A percentile compares a stretch with the other conserved stretches of the same genome.
These are phyloP conservation scores for Metschnikowia gelsemii DNA, from an alignment of 805 yeast genomes.

Conservation along the genomic window DNA sequence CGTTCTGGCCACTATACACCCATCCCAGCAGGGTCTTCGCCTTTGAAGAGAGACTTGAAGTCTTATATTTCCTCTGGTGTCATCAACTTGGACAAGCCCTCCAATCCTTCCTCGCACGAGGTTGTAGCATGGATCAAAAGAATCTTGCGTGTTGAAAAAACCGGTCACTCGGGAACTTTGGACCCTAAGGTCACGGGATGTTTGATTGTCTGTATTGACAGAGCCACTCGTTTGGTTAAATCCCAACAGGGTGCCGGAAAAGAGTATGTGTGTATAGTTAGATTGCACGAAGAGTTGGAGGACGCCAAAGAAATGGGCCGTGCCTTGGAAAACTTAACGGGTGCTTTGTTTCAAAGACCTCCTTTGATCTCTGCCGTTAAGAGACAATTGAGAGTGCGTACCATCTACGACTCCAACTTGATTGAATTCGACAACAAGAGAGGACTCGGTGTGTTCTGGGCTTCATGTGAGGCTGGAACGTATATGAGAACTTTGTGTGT, in stretches of 20 bases:
- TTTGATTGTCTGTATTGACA: conserved; percentile 94
- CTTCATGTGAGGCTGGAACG: conserved; percentile 99
- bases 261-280: conserved; percentile 96
- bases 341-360: conserved; percentile 99
- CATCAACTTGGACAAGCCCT: conserved; percentile 95
- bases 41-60: conserved; percentile 89
- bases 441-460: conserved; percentile 98
- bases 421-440: conserved; percentile 96
- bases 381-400: conserved; percentile 97
- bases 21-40: conserved; percentile 92
- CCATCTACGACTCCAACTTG: conserved; percentile 93
- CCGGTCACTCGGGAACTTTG: conserved; percentile 98
- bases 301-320: conserved; percentile 89
- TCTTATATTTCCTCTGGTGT: conserved; percentile 92
- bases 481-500: conserved; percentile 99
- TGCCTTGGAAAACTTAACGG: conserved; percentile 89
- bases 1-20: conserved; percentile 98
- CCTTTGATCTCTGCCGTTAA: conserved; percentile 98
- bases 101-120: conserved; percentile 98
- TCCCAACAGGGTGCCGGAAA: conserved; percentile 99
- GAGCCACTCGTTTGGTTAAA: conserved; percentile 97
- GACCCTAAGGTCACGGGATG: conserved; percentile 99
- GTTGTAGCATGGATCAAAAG: conserved; percentile 99
- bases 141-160: conserved; percentile 91
- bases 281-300: conserved; percentile 89